Conservation (phyloP, 2,329 filamentous ascomycete genomes). For the Trichoderma hamatum region DNA sequence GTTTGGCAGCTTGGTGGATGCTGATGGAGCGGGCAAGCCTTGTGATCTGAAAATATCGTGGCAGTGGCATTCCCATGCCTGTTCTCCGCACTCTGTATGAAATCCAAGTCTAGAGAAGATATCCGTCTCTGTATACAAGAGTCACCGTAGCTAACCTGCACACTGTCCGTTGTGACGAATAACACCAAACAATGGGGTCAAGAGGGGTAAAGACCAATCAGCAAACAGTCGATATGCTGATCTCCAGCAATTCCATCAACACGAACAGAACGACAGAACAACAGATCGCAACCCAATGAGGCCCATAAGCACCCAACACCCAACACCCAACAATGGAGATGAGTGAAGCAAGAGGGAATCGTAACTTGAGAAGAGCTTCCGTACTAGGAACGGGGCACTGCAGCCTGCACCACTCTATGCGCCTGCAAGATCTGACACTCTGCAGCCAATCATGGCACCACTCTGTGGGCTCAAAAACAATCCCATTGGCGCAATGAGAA, state of each 20-base stretch:
- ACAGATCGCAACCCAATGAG: slow-evolving; percentile 9
- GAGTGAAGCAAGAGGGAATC: not conserved
- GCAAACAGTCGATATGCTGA: not conserved
- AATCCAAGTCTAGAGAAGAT: not conserved
- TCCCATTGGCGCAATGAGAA: not conserved
- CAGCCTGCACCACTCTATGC: slow-evolving; percentile 7
- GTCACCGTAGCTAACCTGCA: not conserved
- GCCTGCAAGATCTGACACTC: slow-evolving; percentile 12
- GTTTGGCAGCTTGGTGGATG: not conserved
- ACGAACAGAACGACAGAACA: not conserved
- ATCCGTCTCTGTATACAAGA: not conserved
- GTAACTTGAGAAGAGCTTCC: slow-evolving; percentile 16
- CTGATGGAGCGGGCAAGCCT: slow-evolving; percentile 17
- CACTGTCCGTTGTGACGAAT: not conserved
- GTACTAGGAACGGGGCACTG: slow-evolving; percentile 7
- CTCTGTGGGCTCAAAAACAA: not conserved
- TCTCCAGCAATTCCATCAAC: not conserved
- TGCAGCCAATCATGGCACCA: slow-evolving; percentile 12
- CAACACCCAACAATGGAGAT: slow-evolving; percentile 24
- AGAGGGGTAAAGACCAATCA: not conserved
- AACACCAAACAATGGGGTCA: not conserved
- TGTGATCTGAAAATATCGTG: not conserved
- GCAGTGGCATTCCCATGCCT: not conserved
- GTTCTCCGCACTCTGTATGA: slow-evolving; percentile 4
- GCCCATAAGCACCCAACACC: slow-evolving; percentile 8